A percentile compares a stretch with the other conserved stretches of the same genome.
Evolutionary conservation across 257 asterid species (phyloP).

Genomic region (Solanum corneliomulleri): DNA sequence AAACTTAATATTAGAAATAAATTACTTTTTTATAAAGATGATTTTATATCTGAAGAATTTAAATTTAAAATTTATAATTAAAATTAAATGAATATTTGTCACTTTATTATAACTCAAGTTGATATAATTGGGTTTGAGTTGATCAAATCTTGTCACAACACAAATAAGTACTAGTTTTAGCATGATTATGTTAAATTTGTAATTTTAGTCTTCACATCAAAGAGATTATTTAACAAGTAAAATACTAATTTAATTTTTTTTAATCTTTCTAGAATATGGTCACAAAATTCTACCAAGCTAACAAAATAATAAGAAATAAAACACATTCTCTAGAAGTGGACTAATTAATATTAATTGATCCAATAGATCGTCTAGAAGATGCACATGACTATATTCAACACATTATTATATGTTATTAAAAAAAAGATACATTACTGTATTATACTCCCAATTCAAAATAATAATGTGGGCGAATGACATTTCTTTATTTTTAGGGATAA

Average conservation of each 20-base stretch:
- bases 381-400: not conserved
- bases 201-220: not conserved
- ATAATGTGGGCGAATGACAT: not conserved
- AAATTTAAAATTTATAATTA: fast-evolving
- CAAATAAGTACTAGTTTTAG: not conserved
- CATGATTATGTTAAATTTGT: not conserved
- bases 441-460: not conserved
- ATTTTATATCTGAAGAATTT: fast-evolving
- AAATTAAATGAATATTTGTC: not conserved
- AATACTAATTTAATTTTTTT: not conserved
- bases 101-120: too few species aligned
- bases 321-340: not conserved
- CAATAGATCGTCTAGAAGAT: not conserved
- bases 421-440: not conserved
- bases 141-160: not conserved
- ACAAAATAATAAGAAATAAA: not conserved
- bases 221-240: not conserved
- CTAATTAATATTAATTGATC: not conserved
- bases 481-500: too few species aligned
- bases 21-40: fast-evolving
- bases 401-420: not conserved
- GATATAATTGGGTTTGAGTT: not conserved
- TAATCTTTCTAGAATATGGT: not conserved
- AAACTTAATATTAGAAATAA: too few species aligned
- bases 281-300: not conserved